Percentiles rank a stretch among this genome's conserved stretches.
phyloP scores from a whole-genome alignment of 2,329 filamentous ascomycete species.

The Parastagonospora avenae region DNA sequence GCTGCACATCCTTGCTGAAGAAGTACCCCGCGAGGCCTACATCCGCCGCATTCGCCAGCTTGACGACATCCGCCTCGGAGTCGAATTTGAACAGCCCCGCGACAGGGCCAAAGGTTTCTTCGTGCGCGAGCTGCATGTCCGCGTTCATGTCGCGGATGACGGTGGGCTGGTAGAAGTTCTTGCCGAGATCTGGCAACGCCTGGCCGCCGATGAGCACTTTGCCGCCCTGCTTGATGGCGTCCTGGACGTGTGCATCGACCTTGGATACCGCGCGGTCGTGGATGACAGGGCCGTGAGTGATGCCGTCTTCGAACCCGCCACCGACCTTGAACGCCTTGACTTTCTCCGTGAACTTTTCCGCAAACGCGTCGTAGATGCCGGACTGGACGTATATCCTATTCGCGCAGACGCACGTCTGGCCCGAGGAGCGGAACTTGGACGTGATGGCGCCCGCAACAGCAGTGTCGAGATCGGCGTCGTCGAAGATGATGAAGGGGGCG shows the following conservation, averaged over 20 bases:
- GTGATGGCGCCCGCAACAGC: constrained; percentile 83
- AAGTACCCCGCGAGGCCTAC: constrained; percentile 96
- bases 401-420: constrained; percentile 86
- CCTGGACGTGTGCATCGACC: constrained; percentile 44
- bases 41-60: constrained; percentile 78
- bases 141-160: constrained; percentile 84
- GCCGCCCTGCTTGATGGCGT: constrained; percentile 40
- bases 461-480: constrained; percentile 85
- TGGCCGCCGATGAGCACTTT: constrained; percentile 61
- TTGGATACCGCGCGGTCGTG: constrained; percentile 71
- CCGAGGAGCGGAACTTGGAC: constrained; percentile 91
- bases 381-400: constrained; percentile 82
- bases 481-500: constrained; percentile 94
- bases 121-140: constrained; percentile 81
- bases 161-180: constrained; percentile 89
- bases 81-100: constrained; percentile 88
- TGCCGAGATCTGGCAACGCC: constrained; percentile 72
- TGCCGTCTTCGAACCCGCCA: constrained; percentile 70
- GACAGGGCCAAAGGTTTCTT: constrained; percentile 96
- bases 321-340: constrained; percentile 78
- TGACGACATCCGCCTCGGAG: constrained; percentile 85
- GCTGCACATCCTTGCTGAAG: constrained; percentile 69
- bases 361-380: constrained; percentile 78
- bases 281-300: constrained; percentile 83
- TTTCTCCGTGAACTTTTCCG: constrained; percentile 69